Percentiles rank a stretch among this genome's conserved stretches.
These are phyloP conservation scores for Hypericum perforatum DNA, from an alignment of 345 rosid genomes.

Conservation along the genomic window DNA sequence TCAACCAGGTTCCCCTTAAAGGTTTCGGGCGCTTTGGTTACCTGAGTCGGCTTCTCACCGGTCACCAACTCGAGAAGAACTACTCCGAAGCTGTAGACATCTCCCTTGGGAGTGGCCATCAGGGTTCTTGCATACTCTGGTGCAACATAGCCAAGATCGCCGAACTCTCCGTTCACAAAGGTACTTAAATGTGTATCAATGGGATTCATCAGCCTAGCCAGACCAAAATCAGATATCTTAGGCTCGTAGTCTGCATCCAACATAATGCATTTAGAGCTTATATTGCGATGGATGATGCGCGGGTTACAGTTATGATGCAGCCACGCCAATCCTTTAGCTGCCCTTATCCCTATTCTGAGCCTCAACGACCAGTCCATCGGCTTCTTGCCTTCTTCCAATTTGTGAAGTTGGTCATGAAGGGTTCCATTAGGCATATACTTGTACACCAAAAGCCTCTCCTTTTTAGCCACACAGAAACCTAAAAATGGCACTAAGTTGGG, in stretches of 20 bases:
- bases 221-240: slow-evolving; percentile 27
- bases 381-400: slow-evolving; percentile 8
- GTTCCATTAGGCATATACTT: slow-evolving; percentile 18
- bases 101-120: slow-evolving; percentile 44
- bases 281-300: slow-evolving; percentile 11
- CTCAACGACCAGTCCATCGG: slow-evolving; percentile 18
- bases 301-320: slow-evolving; percentile 14
- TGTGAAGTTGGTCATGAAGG: slow-evolving; percentile 15
- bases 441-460: slow-evolving; percentile 19
- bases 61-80: slow-evolving; percentile 45
- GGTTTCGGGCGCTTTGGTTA: slow-evolving; percentile 30
- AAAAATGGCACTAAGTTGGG: slow-evolving; percentile 11
- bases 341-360: slow-evolving; percentile 16
- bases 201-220: slow-evolving; percentile 34
- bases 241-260: slow-evolving; percentile 16
- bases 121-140: slow-evolving; percentile 43
- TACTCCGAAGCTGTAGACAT: slow-evolving; percentile 28
- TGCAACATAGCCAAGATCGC: slow-evolving; percentile 37
- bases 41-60: slow-evolving; percentile 33
- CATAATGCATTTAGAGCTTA: slow-evolving; percentile 11
- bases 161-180: slow-evolving; percentile 30
- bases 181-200: slow-evolving; percentile 36
- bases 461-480: slow-evolving; percentile 16
- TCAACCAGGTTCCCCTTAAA: slow-evolving; percentile 53
- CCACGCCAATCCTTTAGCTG: slow-evolving; percentile 24